A percentile compares a stretch with the other conserved stretches of the same genome.
These are phyloP conservation scores for Diaporthe eres DNA, from an alignment of 2,329 filamentous ascomycete genomes.

Conservation along the genomic window DNA sequence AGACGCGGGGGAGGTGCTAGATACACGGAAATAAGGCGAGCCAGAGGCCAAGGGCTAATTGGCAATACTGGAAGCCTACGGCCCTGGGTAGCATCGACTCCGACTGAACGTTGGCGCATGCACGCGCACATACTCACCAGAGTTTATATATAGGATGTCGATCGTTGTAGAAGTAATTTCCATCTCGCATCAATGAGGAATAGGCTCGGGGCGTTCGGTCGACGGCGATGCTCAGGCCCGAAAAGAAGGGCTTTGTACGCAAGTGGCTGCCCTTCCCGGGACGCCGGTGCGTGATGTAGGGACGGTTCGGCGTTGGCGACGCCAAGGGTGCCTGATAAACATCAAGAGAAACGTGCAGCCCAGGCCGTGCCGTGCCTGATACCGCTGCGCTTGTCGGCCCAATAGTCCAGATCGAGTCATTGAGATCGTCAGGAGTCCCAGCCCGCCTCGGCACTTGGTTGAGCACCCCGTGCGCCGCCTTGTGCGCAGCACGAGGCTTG, in stretches of 20 bases:
- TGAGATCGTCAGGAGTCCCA: slow-evolving; percentile 25
- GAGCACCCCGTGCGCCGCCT: background rate
- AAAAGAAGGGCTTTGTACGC: background rate
- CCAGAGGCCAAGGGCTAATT: background rate
- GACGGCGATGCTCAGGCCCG: background rate
- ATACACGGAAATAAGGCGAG: background rate
- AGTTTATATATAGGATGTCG: slow-evolving; percentile 29
- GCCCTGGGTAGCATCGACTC: background rate
- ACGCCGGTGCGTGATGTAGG: slow-evolving; percentile 1
- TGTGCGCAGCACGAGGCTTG: slow-evolving; percentile 18
- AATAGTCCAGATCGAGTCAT: slow-evolving; percentile 27
- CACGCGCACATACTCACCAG: slow-evolving; percentile 3
- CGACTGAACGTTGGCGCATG: slow-evolving; percentile 6
- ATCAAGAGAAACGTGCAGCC: slow-evolving; percentile 25
- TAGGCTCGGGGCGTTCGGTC: slow-evolving; percentile 25
- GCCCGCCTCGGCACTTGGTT: slow-evolving; percentile 14
- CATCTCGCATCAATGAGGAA: background rate
- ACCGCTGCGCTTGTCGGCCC: slow-evolving; percentile 4
- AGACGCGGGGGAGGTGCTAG: background rate
- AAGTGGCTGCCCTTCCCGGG: slow-evolving; percentile 1
- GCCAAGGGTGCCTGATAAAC: background rate
- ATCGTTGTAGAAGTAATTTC: background rate
- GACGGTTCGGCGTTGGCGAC: slow-evolving; percentile 18
- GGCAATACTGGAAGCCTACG: background rate
- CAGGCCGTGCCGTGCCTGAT: slow-evolving; percentile 26